Base-by-base conservation (phyloP, 164 flowering plant species). In the Macadamia integrifolia region DNA sequence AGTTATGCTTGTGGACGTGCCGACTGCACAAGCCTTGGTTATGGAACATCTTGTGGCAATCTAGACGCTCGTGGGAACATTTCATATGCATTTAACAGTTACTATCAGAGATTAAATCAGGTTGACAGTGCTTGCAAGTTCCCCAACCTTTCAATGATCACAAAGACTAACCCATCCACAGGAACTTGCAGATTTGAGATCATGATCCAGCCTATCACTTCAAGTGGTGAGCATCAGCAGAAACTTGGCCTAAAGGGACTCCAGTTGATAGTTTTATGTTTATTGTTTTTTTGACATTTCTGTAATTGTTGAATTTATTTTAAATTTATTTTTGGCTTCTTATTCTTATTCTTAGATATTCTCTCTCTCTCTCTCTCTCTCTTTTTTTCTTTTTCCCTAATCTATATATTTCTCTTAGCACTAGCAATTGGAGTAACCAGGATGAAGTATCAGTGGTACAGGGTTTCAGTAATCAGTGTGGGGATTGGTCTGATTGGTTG, bases 11-110 rank as follows among this genome's bases (percentile, higher is more conserved):
- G 83, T 59, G 61, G 42, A 6, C 62, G 52, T 30, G 83, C 66
- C 1, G 83, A 80, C 60, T 80, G 83, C 72, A 77, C 83, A 1
- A 70, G 78, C 61, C 80, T 80, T 30, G 83, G 83, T 6, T 72
- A 67, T 60, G 77, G 69, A 31, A 72, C 80, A 32, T 80, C 80
- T 1, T 80, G 83, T 58, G 71, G 57, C 1, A 61, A 68, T 49
- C 32, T 80, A 66, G 75, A 80, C 32, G 71, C 65, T 12, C 53
- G 70, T 1, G 73, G 73, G 18, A 80, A 80, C 65, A 64, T 73
- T 15, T 80, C 83, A 0, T 80, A 80, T 66, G 83, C 83, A 14
- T 80, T 80, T 49, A 80, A 80, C 74, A 70, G 71, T 48, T 80
- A 80, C 70, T 80, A 77, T 60, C 83, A 80, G 77, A 62, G 55